phyloP scores from a whole-genome alignment of 2,329 filamentous ascomycete genomes.

The Periconia sp. region DNA sequence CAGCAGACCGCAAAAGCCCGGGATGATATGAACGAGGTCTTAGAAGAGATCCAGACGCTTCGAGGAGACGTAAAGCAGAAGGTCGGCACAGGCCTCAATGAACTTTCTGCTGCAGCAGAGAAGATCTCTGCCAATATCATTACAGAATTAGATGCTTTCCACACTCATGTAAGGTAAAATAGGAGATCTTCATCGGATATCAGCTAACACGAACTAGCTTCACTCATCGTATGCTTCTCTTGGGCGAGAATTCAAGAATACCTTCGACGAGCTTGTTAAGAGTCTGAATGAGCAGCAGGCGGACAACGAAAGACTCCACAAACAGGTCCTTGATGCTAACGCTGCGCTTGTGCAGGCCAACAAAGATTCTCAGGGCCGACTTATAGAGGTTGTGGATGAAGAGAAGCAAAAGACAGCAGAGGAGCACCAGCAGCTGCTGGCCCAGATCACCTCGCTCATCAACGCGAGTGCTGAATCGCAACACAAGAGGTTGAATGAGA shows the following conservation, averaged over 20 bases:
- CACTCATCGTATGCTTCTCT: conserved; percentile 84
- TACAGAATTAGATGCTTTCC: conserved; percentile 82
- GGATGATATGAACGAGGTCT: conserved; percentile 85
- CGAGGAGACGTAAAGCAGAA: conserved; percentile 86
- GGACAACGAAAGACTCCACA: conserved; percentile 75
- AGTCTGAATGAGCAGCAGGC: conserved; percentile 77
- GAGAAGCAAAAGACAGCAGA: conserved; percentile 75
- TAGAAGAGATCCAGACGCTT: conserved; percentile 90
- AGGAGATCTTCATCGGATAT: neutral
- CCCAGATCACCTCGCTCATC: conserved; percentile 79
- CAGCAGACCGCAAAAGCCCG: conserved; percentile 72
- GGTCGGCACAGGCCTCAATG: conserved; percentile 82
- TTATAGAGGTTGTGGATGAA: conserved; percentile 75
- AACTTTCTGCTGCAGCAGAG: conserved; percentile 82
- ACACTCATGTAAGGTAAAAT: conserved; percentile 63
- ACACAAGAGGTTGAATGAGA: conserved; percentile 71
- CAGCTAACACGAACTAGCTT: conserved; percentile 60
- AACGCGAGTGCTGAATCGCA: conserved; percentile 76
- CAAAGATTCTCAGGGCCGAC: conserved; percentile 66
- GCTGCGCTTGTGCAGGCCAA: conserved; percentile 72
- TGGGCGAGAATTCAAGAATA: conserved; percentile 81
- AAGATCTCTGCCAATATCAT: conserved; percentile 90
- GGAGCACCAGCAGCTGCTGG: conserved; percentile 76
- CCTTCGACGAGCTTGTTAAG: conserved; percentile 81
- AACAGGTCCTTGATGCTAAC: conserved; percentile 74